Evolutionary conservation across 148 eudicot genomes (phyloP).

Genomic region (Talinum fruticosum): DNA sequence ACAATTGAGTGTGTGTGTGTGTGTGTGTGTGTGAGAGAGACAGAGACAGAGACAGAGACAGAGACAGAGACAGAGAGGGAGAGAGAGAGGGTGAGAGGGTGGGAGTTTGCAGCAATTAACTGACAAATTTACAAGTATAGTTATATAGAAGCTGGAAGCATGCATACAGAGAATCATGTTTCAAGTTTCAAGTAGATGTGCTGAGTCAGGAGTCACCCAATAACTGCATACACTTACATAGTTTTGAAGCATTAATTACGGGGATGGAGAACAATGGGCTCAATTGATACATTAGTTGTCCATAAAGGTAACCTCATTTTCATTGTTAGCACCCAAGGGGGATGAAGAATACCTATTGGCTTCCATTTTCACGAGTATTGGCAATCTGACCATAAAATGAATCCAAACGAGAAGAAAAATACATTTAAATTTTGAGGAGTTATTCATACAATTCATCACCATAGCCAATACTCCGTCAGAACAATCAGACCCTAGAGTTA

Average conservation of each 20-base stretch:
- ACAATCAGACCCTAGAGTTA: background rate
- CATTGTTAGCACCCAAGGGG: background rate
- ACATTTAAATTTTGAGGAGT: background rate
- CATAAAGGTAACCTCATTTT: too few species aligned
- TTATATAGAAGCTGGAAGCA: background rate
- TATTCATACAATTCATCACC: too few species aligned
- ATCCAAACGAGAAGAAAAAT: background rate
- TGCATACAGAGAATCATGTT: background rate
- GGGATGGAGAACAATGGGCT: background rate
- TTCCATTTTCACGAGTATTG: background rate
- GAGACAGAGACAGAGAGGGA: too few species aligned
- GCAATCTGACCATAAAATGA: background rate
- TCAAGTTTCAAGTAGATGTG: background rate
- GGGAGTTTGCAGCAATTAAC: background rate
- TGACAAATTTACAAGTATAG: background rate
- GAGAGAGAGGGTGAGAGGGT: too few species aligned
- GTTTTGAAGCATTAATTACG: background rate
- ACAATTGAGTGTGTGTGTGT: background rate
- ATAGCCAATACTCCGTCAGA: background rate
- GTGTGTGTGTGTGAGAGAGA: too few species aligned
- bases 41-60: too few species aligned
- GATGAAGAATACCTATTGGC: background rate
- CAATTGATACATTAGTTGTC: background rate
- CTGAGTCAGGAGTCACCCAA: background rate
- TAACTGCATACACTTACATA: background rate